A percentile compares a stretch with the other conserved stretches of the same genome.
These are phyloP conservation scores for Geotrichum phurueaensis DNA, from an alignment of 1,139 yeast genomes.

Conservation along the genomic window DNA sequence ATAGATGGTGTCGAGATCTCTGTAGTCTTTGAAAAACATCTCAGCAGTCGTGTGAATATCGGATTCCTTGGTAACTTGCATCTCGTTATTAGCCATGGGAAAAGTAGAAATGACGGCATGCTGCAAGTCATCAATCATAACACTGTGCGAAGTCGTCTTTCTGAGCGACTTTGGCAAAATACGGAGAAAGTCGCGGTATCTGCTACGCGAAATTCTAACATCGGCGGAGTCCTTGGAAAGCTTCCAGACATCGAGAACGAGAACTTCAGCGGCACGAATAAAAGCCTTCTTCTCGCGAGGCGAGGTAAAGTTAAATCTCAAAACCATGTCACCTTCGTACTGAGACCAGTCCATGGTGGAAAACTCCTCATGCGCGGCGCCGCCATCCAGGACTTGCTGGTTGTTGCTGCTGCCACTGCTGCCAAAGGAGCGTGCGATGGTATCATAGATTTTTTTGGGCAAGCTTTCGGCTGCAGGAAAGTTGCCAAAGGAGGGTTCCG, in stretches of 20 bases:
- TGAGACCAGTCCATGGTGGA: constrained; percentile 30
- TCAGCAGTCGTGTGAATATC: constrained; percentile 19
- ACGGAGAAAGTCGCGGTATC: constrained; percentile 28
- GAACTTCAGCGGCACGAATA: constrained; percentile 28
- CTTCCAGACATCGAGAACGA: constrained; percentile 39
- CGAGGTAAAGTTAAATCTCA: constrained; percentile 40
- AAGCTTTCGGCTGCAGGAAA: constrained; percentile 14
- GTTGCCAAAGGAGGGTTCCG: not conserved
- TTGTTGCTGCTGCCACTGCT: not conserved
- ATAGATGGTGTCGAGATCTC: constrained; percentile 62
- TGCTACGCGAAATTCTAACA: constrained; percentile 27
- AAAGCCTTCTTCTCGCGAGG: constrained; percentile 28
- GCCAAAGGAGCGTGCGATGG: constrained; percentile 1
- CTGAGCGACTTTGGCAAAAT: constrained; percentile 31
- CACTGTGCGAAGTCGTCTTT: constrained; percentile 21
- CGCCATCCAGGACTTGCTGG: constrained; percentile 11
- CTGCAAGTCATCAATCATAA: constrained; percentile 31
- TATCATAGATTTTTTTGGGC: constrained; percentile 7
- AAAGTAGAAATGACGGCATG: constrained; percentile 29
- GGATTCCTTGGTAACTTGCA: constrained; percentile 3
- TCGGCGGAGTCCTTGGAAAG: constrained; percentile 26
- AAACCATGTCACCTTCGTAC: constrained; percentile 48
- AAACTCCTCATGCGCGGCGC: constrained; percentile 1
- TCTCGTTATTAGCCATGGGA: constrained; percentile 20
- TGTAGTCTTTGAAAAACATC: constrained; percentile 61